These are phyloP conservation scores for Trifolium dubium DNA, from an alignment of 306 rosid genomes.

Conservation along the genomic window DNA sequence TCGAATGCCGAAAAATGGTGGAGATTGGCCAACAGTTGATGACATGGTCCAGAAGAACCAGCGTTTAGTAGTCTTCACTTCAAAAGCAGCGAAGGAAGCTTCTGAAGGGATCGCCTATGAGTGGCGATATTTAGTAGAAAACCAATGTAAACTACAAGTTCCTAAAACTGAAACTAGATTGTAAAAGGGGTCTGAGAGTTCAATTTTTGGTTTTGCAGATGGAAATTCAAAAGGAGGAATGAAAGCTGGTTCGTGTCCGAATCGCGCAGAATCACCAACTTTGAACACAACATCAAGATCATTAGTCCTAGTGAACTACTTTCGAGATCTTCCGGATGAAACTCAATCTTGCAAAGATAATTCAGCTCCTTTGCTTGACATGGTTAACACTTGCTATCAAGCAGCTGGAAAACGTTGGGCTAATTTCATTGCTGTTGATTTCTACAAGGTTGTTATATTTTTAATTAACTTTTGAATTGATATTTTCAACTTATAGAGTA, in stretches of 20 bases:
- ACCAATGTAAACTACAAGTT: conserved; percentile 61
- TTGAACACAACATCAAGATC: conserved; percentile 70
- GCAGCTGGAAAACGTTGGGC: conserved; percentile 81
- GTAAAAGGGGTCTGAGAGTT: conserved; percentile 13
- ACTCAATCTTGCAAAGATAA: conserved; percentile 70
- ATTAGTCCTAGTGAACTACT: conserved; percentile 69
- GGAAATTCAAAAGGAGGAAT: conserved; percentile 64
- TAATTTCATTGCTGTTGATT: conserved; percentile 86
- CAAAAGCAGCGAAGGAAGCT: conserved; percentile 73
- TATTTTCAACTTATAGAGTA: not conserved
- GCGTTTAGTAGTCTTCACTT: conserved; percentile 88
- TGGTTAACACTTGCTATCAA: conserved; percentile 65
- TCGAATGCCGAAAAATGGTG: conserved; percentile 86
- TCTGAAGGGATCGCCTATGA: conserved; percentile 92
- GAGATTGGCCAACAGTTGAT: conserved; percentile 81
- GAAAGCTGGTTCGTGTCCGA: conserved; percentile 72
- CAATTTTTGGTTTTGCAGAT: conserved; percentile 53
- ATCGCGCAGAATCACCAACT: conserved; percentile 62
- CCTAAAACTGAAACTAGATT: not conserved
- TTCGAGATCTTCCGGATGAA: conserved; percentile 51
- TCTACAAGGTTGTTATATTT: conserved; percentile 64
- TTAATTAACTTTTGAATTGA: conserved; percentile 4
- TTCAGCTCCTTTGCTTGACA: conserved; percentile 69
- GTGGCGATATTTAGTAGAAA: conserved; percentile 87
- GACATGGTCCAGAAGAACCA: conserved; percentile 81